phyloP scores from a whole-genome alignment of 192 early-diverging fungal genomes.

The Cladochytrium replicatum region DNA sequence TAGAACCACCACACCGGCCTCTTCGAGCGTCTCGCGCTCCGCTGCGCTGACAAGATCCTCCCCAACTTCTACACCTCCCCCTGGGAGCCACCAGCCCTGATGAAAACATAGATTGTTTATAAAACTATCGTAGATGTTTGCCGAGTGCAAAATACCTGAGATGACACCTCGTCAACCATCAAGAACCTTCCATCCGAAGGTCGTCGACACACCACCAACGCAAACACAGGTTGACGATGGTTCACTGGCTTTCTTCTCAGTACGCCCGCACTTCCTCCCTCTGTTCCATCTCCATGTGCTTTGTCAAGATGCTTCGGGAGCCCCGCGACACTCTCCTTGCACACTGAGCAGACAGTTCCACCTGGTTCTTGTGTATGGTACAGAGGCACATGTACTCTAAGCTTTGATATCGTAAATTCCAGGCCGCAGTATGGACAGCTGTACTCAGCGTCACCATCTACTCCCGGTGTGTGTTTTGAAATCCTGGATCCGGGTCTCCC shows the following conservation, averaged over 20 bases:
- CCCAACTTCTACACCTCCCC: constrained; percentile 20
- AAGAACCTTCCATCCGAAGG: constrained; percentile 6
- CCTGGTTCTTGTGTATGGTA: constrained; percentile 20
- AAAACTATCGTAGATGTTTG: not conserved
- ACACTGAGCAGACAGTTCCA: constrained; percentile 5
- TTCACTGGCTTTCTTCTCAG: too few species aligned
- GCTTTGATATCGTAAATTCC: constrained; percentile 1
- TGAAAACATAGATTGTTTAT: constrained; percentile 12
- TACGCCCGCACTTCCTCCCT: not conserved
- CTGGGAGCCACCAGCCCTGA: constrained; percentile 23
- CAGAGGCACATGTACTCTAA: constrained; percentile 11
- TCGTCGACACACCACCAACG: constrained; percentile 9
- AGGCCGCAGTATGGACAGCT: constrained; percentile 8
- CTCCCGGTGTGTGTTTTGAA: too few species aligned
- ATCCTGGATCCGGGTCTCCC: too few species aligned
- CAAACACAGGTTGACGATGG: constrained; percentile 14
- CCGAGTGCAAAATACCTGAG: not conserved
- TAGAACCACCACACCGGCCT: constrained; percentile 15
- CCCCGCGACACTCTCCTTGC: not conserved
- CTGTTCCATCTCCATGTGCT: constrained; percentile 1
- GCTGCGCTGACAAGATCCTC: constrained; percentile 20
- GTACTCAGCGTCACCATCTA: not conserved
- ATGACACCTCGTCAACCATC: constrained; percentile 14
- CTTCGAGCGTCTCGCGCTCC: constrained; percentile 11
- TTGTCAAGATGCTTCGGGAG: constrained; percentile 13